Percentiles rank a stretch among this genome's conserved stretches.
phyloP scores from a whole-genome alignment of 1,139 yeast genomes.

The Blastobotrys serpentis region DNA sequence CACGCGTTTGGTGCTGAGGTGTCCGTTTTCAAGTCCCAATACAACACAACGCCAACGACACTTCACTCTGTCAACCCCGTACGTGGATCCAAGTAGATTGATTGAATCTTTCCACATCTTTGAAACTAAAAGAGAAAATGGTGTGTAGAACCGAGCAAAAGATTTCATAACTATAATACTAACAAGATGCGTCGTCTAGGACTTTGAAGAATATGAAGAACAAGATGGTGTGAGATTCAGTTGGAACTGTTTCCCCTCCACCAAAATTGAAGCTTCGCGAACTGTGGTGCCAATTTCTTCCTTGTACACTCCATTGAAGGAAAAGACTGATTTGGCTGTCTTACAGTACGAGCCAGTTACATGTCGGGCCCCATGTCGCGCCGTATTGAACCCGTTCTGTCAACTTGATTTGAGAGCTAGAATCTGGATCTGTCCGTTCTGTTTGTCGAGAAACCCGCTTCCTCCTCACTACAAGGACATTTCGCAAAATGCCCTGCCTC shows the following conservation, averaged over 20 bases:
- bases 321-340: constrained; percentile 71
- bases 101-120: not conserved
- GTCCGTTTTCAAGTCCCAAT: not conserved
- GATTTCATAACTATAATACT: too few species aligned
- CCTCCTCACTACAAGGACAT: constrained; percentile 89
- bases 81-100: not conserved
- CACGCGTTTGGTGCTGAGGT: not conserved
- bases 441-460: constrained; percentile 78
- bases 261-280: constrained; percentile 85
- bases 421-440: constrained; percentile 87
- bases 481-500: constrained; percentile 78
- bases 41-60: not conserved
- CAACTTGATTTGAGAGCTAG: constrained; percentile 78
- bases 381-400: constrained; percentile 81
- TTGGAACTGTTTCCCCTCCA: constrained; percentile 88
- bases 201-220: constrained; percentile 85
- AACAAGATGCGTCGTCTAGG: too few species aligned
- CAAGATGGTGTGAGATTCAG: constrained; percentile 84
- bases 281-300: constrained; percentile 95
- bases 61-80: not conserved
- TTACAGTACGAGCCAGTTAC: constrained; percentile 89
- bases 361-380: constrained; percentile 82
- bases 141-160: too few species aligned
- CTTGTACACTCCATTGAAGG: constrained; percentile 86
- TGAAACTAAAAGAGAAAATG: not conserved